A percentile compares a stretch with the other conserved stretches of the same genome.
These are phyloP conservation scores for Leccinellum albellum DNA, from an alignment of 768 basidiomycete species.

Conservation along the genomic window DNA sequence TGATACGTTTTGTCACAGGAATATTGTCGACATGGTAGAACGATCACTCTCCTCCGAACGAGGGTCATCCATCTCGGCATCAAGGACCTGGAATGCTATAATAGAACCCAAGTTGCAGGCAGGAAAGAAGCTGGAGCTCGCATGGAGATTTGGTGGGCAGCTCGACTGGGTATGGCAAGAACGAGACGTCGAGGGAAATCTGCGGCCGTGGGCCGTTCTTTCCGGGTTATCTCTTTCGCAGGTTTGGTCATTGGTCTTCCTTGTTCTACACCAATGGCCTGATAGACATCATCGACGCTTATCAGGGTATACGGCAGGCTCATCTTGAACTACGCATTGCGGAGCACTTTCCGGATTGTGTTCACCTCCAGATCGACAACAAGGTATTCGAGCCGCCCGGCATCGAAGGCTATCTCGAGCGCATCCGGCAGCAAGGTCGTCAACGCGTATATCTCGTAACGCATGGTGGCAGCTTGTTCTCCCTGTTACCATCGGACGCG, in stretches of 20 bases:
- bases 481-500: constrained; percentile 46
- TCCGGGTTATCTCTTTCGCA: constrained; percentile 72
- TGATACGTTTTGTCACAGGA: constrained; percentile 53
- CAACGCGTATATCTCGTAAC: constrained; percentile 66
- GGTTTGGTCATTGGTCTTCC: constrained; percentile 38
- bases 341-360: constrained; percentile 55
- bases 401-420: constrained; percentile 84
- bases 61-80: constrained; percentile 7
- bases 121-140: constrained; percentile 65
- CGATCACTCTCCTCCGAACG: constrained; percentile 47
- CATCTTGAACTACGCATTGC: constrained; percentile 73
- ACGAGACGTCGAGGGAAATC: constrained; percentile 57
- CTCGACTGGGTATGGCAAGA: constrained; percentile 86
- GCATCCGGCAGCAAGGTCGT: constrained; percentile 54
- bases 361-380: constrained; percentile 39
- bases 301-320: constrained; percentile 40
- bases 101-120: constrained; percentile 49
- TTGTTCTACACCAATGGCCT: constrained; percentile 8
- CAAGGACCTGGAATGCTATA: constrained; percentile 57
- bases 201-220: constrained; percentile 68
- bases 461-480: constrained; percentile 73
- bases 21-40: constrained; percentile 60
- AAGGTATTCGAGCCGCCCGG: constrained; percentile 70
- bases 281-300: background rate
- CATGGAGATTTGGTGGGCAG: constrained; percentile 70